Conservation (phyloP, 108 stramenopile species). For the Cyclotella choctawhatcheeana region DNA sequence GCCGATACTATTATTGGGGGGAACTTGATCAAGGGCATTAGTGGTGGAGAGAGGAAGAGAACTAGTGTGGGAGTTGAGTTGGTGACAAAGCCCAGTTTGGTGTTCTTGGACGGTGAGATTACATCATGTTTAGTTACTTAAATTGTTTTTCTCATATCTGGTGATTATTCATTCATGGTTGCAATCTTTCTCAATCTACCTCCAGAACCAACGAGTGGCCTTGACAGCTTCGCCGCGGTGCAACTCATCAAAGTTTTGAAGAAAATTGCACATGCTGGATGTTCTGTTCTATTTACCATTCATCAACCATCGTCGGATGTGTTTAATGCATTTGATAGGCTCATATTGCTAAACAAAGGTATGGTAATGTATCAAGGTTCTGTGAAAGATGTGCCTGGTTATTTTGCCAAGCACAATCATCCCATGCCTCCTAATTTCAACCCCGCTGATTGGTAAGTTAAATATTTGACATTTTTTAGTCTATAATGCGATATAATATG, state of each 20-base stretch:
- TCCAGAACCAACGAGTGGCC: constrained; percentile 70
- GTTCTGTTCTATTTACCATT: constrained; percentile 88
- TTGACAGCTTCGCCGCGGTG: constrained; percentile 80
- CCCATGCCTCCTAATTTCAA: constrained; percentile 78
- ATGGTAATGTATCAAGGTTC: constrained; percentile 76
- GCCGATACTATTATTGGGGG: constrained; percentile 80
- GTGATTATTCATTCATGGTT: too few species aligned
- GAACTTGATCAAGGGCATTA: constrained; percentile 71
- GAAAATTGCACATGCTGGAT: constrained; percentile 79
- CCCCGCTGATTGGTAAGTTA: constrained; percentile 73
- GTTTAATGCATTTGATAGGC: constrained; percentile 77
- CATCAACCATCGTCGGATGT: constrained; percentile 91
- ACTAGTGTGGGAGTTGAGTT: constrained; percentile 80
- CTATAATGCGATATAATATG: too few species aligned
- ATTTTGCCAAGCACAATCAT: constrained; percentile 59
- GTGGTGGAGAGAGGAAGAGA: constrained; percentile 81
- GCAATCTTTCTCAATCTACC: too few species aligned
- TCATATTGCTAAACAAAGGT: constrained; percentile 74
- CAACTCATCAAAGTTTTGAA: constrained; percentile 80
- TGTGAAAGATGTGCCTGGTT: constrained; percentile 52
- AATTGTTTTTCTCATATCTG: background rate
- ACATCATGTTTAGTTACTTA: too few species aligned
- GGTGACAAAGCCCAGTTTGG: constrained; percentile 71
- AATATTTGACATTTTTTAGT: too few species aligned
- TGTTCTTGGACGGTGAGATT: constrained; percentile 70